Conservation (phyloP, 2,329 filamentous ascomycete genomes). For the Dactylonectria estremocensis region DNA sequence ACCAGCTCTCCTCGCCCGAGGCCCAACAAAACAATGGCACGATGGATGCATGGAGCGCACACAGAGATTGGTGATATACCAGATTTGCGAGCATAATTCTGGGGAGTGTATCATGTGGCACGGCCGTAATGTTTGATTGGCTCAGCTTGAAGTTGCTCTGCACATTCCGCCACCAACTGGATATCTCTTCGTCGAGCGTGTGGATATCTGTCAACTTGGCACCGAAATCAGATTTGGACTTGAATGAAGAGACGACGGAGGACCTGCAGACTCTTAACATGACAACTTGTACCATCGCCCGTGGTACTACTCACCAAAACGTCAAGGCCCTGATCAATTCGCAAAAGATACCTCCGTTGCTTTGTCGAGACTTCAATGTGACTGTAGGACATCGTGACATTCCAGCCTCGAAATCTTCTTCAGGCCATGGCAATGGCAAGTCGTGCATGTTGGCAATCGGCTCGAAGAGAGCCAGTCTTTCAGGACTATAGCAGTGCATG, state of each 20-base stretch:
- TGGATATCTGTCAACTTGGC: constrained; percentile 18
- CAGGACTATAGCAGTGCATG: constrained; percentile 33
- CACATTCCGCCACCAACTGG: constrained; percentile 25
- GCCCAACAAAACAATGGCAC: constrained; percentile 43
- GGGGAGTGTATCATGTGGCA: constrained; percentile 6
- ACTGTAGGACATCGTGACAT: neutral
- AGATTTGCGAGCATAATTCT: constrained; percentile 25
- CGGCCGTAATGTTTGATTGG: neutral
- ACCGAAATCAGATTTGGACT: neutral
- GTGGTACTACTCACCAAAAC: constrained; percentile 18
- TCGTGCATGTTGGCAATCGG: constrained; percentile 10
- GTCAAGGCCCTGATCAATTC: constrained; percentile 30
- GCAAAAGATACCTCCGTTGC: constrained; percentile 20
- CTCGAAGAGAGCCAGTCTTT: constrained; percentile 20
- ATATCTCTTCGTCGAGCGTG: constrained; percentile 23
- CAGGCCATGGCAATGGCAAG: constrained; percentile 28
- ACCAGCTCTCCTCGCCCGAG: constrained; percentile 19
- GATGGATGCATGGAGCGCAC: constrained; percentile 41
- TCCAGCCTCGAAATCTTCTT: constrained; percentile 17
- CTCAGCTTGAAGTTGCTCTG: constrained; percentile 14
- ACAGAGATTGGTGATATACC: constrained; percentile 40
- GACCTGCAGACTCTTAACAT: constrained; percentile 15
- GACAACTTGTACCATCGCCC: no score
- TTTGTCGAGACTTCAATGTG: neutral
- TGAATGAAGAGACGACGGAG: constrained; percentile 21